Base-by-base conservation (phyloP, 352 stramenopile genomes). In the Phytophthora multivora region DNA sequence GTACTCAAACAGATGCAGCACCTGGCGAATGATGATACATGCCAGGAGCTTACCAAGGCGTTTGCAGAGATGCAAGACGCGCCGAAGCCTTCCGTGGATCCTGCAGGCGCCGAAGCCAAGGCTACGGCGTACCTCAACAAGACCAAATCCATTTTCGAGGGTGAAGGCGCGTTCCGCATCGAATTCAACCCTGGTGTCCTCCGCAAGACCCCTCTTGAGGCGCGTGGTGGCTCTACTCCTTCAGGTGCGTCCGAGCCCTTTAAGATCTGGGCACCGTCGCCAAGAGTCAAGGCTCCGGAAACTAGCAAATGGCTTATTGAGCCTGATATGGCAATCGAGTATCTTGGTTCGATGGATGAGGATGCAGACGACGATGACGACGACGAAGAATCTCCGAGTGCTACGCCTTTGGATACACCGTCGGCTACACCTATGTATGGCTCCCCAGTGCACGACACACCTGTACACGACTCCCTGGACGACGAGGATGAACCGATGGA, bases 1-100 rank as follows among this genome's bases (percentile, higher is more conserved):
- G 75, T 96, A 41, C 77, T 95, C 33, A 96, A 97, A 73, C 90
- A 97, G 53, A 91, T 97, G 82, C 88, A 96, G 66, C 77, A 91
- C 51, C 41, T 96, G 43, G 79, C 83, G 10, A 88, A 77, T 21
- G 88, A 96, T 61, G 85, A 94, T 31, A 91, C 79, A 12, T 91
- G 82, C 51, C 77, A 90, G 59, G 83, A 93, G 47, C 63, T 96
- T n/a, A 71, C 80, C 21, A 90, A 89, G 71, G 65, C 88, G 10
- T 94, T 91, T 65, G 65, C 48, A 2, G 83, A 92, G 30, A 62
- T 90, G 35, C 69, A 80, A 35, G 63, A 63, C 18, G 49, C 77
- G 33, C 51, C 54, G 18, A 53, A 70, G 11, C 46, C 72, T 2
- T 70, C 75, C 15, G 52, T 71, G 26, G 63, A 77, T 21, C 57